A percentile compares a stretch with the other conserved stretches of the same genome.
Conservation (phyloP, 495 filamentous ascomycete species). For the Podospora pseudocomata region DNA sequence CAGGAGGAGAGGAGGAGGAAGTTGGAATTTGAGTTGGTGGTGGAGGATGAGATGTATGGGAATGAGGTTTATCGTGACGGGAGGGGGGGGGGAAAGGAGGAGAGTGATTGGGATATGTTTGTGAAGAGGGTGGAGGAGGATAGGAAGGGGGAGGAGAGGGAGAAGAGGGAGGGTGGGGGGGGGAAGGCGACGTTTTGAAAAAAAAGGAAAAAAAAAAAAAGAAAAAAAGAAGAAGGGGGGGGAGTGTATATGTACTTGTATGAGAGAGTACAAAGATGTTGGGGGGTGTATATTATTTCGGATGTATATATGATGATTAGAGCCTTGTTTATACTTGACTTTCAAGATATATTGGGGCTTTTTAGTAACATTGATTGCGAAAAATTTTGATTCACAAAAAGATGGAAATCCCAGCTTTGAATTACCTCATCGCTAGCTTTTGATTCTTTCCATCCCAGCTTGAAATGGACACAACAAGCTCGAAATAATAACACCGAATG, state of each 20-base stretch:
- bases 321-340: background rate
- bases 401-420: too few species aligned
- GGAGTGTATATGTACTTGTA: background rate
- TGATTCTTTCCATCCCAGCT: too few species aligned
- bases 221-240: too few species aligned
- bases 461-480: too few species aligned
- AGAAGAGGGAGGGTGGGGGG: background rate
- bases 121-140: background rate
- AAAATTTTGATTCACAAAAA: too few species aligned
- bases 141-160: background rate
- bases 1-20: background rate
- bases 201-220: too few species aligned
- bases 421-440: too few species aligned
- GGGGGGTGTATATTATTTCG: background rate
- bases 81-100: background rate
- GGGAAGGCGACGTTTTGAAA: background rate
- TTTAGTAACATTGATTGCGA: too few species aligned
- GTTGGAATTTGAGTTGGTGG: background rate
- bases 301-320: background rate
- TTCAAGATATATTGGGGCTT: too few species aligned
- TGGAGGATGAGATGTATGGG: constrained; percentile 1
- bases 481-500: too few species aligned
- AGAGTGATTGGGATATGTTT: background rate
- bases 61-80: background rate
- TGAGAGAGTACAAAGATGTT: background rate